Evolutionary conservation across 2,329 filamentous ascomycete species (phyloP), one percentile per base, ranked within the genome.

Genomic region (Coniochaeta pulveracea): DNA sequence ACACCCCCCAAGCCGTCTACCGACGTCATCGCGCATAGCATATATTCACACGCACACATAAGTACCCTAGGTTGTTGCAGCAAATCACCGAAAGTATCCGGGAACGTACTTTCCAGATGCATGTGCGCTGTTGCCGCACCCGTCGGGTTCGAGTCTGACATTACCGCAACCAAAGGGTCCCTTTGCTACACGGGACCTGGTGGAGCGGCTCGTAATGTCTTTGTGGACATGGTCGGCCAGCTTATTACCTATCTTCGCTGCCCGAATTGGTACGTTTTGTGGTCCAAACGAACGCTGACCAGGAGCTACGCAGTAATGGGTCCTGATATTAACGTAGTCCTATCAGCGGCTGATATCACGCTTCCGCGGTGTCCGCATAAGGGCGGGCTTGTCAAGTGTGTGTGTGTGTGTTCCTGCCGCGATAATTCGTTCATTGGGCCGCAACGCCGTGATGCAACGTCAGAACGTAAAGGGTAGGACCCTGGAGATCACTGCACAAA

Each of bases 31-130:
- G 28, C 8, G 28, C 28, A 22, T 31, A 19, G 28, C 18, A 17
- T 19, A 17, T 31, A 31, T 31, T 31, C 22, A 17, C 18, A 31
- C 28, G 18, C n/a, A n/a, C n/a, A 31, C 28, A 31, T 19, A n/a
- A 31, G 18, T n/a, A 18, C 10, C 26, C 12, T 16, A 18, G 10
- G 6, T 10, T 6, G 8, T 18, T 7, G 26, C 11, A 10, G 26
- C 8, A 29, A 29, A 29, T n/a, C n/a, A 23, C 8, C n/a, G 21
- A n/a, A n/a, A 29, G 26, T 29, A 18, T 16, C 16, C 12, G 19
- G 15, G 14, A 19, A 23, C 21, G 8, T 23, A 23, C 8, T 23
- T 8, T 23, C 8, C n/a, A n/a, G n/a, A n/a, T n/a, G 21, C n/a
- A n/a, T 23, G n/a, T 8, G n/a, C 21, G 21, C 21, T 23, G n/a